Percentiles rank a stretch among this genome's conserved stretches.
Conservation (phyloP, 768 basidiomycete species). For the Panaeolus papilionaceus region DNA sequence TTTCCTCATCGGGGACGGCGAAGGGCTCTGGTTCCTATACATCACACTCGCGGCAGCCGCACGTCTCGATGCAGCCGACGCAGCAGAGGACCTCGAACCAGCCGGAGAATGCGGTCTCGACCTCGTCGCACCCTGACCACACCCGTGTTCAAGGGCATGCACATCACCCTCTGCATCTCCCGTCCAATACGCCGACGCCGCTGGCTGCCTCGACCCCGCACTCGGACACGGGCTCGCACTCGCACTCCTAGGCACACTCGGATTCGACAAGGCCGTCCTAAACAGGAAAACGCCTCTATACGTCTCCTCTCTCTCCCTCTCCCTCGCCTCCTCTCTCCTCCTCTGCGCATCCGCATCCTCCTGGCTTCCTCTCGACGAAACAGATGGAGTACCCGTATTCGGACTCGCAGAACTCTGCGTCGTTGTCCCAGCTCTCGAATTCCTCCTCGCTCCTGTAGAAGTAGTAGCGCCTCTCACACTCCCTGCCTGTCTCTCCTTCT, state of each 20-base stretch:
- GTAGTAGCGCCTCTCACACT: background rate
- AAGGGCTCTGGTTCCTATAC: background rate
- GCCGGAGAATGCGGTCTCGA: background rate
- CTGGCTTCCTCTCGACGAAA: background rate
- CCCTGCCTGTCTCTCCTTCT: background rate
- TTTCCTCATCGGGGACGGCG: background rate
- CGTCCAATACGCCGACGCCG: constrained; percentile 6
- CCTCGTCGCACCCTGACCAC: background rate
- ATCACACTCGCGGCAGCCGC: background rate
- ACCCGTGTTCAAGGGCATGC: background rate
- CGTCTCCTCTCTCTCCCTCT: constrained; percentile 9
- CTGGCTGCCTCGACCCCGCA: background rate
- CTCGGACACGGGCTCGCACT: constrained; percentile 1
- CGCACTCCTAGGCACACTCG: background rate
- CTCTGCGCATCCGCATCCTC: background rate
- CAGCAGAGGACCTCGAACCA: background rate
- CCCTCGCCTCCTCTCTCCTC: background rate
- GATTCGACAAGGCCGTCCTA: background rate
- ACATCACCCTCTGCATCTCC: background rate
- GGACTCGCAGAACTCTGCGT: background rate
- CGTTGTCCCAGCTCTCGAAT: constrained; percentile 5
- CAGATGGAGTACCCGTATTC: background rate
- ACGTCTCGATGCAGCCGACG: background rate
- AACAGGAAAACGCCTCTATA: background rate
- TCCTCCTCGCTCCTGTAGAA: background rate